phyloP scores from a whole-genome alignment of 768 basidiomycete genomes.

The Suillus spraguei region DNA sequence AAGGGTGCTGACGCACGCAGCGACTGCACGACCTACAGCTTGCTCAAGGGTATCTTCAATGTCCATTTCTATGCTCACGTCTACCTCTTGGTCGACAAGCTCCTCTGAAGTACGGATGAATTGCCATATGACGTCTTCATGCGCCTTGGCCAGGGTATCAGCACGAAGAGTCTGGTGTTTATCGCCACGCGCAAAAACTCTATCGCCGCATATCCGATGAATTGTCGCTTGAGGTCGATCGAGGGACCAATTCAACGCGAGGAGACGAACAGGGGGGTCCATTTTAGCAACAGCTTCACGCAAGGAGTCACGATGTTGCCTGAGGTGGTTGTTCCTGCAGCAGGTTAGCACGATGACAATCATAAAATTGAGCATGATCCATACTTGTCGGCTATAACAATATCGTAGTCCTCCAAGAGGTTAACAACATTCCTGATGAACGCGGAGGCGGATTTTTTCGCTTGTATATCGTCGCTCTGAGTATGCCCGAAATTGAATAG shows the following conservation, averaged over 20 bases:
- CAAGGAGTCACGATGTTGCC: constrained; percentile 75
- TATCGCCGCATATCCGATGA: constrained; percentile 77
- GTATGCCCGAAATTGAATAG: constrained; percentile 91
- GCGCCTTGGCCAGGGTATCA: constrained; percentile 48
- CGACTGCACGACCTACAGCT: background rate
- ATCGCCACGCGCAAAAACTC: constrained; percentile 73
- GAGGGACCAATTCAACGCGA: background rate
- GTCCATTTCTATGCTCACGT: constrained; percentile 69
- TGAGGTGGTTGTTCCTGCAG: constrained; percentile 84
- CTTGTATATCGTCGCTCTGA: constrained; percentile 87
- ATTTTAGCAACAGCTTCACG: constrained; percentile 50
- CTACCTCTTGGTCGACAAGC: constrained; percentile 64
- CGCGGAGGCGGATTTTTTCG: constrained; percentile 67
- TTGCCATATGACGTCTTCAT: constrained; percentile 83
- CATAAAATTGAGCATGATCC: constrained; percentile 20
- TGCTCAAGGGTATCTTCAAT: constrained; percentile 42
- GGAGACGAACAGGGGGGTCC: constrained; percentile 33
- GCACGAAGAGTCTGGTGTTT: constrained; percentile 85
- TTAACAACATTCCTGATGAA: constrained; percentile 49
- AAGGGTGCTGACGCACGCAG: background rate
- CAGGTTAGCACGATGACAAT: background rate
- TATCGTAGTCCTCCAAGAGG: constrained; percentile 56
- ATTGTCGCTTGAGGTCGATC: constrained; percentile 33
- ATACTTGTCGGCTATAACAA: constrained; percentile 94
- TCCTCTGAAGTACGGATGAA: constrained; percentile 71